Conservation (phyloP, 257 asterid species). For the Solanum rostratum region DNA sequence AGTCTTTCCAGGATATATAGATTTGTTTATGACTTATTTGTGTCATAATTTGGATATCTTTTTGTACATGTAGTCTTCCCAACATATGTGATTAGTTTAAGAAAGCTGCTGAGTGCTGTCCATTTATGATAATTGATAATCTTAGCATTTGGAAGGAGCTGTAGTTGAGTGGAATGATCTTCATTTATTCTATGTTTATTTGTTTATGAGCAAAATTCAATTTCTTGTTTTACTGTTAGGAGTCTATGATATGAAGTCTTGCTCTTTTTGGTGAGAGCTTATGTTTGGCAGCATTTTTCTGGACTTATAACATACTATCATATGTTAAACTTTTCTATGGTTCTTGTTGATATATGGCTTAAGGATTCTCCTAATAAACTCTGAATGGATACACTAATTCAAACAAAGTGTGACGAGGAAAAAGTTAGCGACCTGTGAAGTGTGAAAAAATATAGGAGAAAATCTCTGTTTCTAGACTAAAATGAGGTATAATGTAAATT, state of each 20-base stretch:
- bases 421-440: neutral
- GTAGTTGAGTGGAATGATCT: neutral
- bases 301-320: neutral
- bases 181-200: neutral
- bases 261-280: neutral
- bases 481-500: neutral
- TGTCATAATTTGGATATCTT: neutral
- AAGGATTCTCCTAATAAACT: neutral
- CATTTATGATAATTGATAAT: neutral
- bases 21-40: neutral
- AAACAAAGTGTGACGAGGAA: neutral
- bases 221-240: neutral
- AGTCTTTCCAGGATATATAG: slow-evolving; percentile 33
- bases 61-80: neutral
- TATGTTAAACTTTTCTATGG: neutral
- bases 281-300: neutral
- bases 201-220: neutral
- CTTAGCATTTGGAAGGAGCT: neutral
- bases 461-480: neutral
- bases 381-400: neutral
- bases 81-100: neutral
- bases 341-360: neutral
- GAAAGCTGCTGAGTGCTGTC: neutral
- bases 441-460: neutral
- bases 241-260: neutral